Base-by-base conservation (phyloP, 768 basidiomycete species). In the Aureoboletus auriporus region DNA sequence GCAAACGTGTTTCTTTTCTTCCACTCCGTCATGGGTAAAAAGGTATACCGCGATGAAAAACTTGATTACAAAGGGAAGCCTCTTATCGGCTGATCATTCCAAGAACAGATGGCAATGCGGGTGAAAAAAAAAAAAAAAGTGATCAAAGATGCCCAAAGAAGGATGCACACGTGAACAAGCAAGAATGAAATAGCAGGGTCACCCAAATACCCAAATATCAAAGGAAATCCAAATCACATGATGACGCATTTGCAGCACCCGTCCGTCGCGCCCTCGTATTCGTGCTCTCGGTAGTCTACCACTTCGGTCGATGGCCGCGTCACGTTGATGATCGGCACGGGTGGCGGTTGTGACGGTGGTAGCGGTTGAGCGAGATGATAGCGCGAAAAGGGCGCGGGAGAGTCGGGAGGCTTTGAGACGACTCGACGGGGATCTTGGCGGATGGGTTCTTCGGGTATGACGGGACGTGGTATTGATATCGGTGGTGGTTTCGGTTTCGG, bases 171-270 rank as follows among this genome's bases (percentile, higher is more conserved):
- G 16, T 52, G 49, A 55, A 61, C 56, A 54, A 62, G 59, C 59
- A 63, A 58, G 42, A 43, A 51, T 29, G 33, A 46, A 55, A 59
- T 47, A 63, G 61, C 53, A 56, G 42, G 39, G 34, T 39, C 58
- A 69, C 46, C 46, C 52, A 51, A 44, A 56, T 54, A 54, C 44
- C 55, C 52, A 27, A 38, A 56, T 47, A 52, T 47, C 51, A 39
- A 46, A 42, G 46, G 20, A 23, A 23, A 23, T 23, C 20, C 20
- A 46, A 52, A 67, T 89, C 80, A 91, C 89, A 91, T 91, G 65
- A 91, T 76, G 57, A 87, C 70, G 69, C 89, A 91, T 69, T 84
- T 86, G 75, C 89, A 91, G 62, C 89, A 90, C 28, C 73, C 77
- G 29, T 66, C 72, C 2, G 59, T 63, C 12, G 75, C 76, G 7